Evolutionary conservation across 768 basidiomycete genomes (phyloP), one percentile per base, ranked within the genome.

Genomic region (Trametes maxima): DNA sequence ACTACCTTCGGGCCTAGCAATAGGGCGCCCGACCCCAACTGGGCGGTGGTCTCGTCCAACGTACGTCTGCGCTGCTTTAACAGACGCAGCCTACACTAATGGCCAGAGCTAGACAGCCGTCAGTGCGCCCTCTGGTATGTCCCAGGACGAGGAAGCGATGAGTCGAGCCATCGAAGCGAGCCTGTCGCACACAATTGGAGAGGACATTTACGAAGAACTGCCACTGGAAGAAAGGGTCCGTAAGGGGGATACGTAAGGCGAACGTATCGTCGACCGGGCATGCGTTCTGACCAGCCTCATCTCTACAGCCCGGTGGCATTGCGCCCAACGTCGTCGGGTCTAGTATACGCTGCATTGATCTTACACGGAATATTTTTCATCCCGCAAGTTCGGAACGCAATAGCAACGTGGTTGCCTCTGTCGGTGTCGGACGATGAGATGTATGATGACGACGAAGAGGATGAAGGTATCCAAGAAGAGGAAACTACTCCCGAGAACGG

Each of bases 121-220:
- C 56, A 71, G 55, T 19, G 63, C 74, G 35, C 74, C 39, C 1
- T 47, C 49, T 2, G 72, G 67, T n/a, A 62, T 81, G 21, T 78
- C 78, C 2, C 79, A 79, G 22, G 86, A 88, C n/a, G 81, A 89
- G 44, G 82, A 85, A 49, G 79, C 78, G 37, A 74, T 91, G 72
- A 85, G 82, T 65, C 84, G 85, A 25, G 90, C 88, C 0, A 89
- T 92, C 44, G 82, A 87, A 72, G 88, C 85, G 5, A 90, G 88
- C 70, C 74, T 90, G 57, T 78, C 84, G 19, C 69, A 75, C 22
- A 72, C 62, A 37, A 68, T 72, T 35, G 57, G 74, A 22, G 75
- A 79, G 24, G 85, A 86, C 3, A 77, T 78, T 39, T 75, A 79
- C 37, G 84, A 85, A 51, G 77, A 79, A 22, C 74, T 81, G 37